These are phyloP conservation scores for Pythium periplocum DNA, from an alignment of 352 stramenopile species.

Conservation along the genomic window DNA sequence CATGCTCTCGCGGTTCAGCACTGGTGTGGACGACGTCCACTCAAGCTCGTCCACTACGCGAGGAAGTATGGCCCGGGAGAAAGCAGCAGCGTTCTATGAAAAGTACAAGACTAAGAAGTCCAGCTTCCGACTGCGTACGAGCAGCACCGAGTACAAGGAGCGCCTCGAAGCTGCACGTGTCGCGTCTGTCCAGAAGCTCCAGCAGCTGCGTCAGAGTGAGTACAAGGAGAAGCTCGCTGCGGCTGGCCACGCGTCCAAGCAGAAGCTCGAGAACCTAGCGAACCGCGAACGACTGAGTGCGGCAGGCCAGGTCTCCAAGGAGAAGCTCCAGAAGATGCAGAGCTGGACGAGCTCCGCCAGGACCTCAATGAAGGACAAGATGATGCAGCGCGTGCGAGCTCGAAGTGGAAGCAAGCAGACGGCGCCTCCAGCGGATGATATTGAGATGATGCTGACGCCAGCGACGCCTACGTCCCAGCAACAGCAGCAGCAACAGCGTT, in stretches of 20 bases:
- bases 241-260: conserved; percentile 6
- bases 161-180: not conserved
- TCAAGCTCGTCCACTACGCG: not conserved
- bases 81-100: conserved; percentile 12
- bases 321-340: conserved; percentile 11
- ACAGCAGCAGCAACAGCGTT: not conserved
- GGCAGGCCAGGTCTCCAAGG: conserved; percentile 16
- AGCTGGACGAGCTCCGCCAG: conserved; percentile 9
- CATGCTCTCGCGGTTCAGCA: not conserved
- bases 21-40: not conserved
- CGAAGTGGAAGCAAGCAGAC: not conserved
- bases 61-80: conserved; percentile 7
- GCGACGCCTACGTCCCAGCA: not conserved
- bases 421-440: not conserved
- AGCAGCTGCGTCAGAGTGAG: not conserved
- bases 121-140: conserved; percentile 7
- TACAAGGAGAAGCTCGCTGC: conserved; percentile 4
- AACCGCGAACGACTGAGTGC: conserved; percentile 11
- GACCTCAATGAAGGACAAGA: conserved; percentile 15
- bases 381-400: conserved; percentile 16
- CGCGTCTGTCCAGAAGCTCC: conserved; percentile 1
- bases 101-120: conserved; percentile 14
- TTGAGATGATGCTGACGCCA: not conserved
- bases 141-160: conserved; percentile 21
- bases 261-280: conserved; percentile 11